Base-by-base conservation (phyloP, 164 flowering plant genomes). In the Piper longum region DNA sequence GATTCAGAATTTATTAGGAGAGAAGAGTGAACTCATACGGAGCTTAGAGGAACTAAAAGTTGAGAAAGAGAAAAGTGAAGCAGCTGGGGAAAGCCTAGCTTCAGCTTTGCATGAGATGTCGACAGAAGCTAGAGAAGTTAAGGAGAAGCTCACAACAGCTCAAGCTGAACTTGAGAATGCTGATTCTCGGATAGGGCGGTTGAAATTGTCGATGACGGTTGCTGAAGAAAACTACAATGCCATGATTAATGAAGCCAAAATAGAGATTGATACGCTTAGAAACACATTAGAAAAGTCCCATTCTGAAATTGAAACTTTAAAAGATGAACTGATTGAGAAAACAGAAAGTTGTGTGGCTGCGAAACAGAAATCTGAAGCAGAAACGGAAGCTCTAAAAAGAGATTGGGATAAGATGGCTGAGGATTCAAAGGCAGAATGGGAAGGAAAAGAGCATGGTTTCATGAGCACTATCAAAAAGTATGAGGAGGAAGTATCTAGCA, bases 51-150 rank as follows among this genome's bases (percentile, higher is more conserved):
- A 58, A 62, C 74, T 82, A 4, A 81, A 77, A 70, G 81, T 83
- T 2, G 98, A 88, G 68, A 97, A 89, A 66, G 92, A 86, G 71
- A 89, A 85, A 79, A 85, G 85, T 71, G 89, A 88, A 76, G 84
- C 80, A 72, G 97, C 97, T 11, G 84, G 88, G 87, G 97, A 93
- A 66, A 89, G 87, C 69, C 81, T 89, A 67, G 90, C 98, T 36
- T 78, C 89, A 4, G 95, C 96, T 17, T 78, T 93, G 65, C 95
- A 86, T 69, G 98, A 93, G 74, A 90, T 84, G 19, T 88, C 97
- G 36, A 60, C 82, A 13, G 96, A 93, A 79, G 85, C 85, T 17
- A 85, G 96, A 70, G 89, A 86, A 72, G 76, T 81, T 45, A 88
- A 93, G 71, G 99, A 93, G 66, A 84, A 78, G 66, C 76, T 86